Evolutionary conservation across 345 rosid genomes (phyloP).

Genomic region (Leavenworthia alabamica): DNA sequence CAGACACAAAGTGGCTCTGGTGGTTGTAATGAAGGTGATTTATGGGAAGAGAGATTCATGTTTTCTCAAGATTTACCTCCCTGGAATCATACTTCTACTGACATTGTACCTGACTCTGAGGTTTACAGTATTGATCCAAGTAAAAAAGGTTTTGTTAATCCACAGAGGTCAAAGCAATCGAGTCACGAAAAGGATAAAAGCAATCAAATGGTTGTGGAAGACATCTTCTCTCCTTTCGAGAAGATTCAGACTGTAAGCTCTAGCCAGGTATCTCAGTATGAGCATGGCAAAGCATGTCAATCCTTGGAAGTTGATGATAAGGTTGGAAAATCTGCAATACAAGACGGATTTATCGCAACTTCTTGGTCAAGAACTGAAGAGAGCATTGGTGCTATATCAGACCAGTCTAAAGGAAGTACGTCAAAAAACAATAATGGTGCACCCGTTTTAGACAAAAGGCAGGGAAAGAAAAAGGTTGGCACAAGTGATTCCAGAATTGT

Average conservation of each 20-base stretch:
- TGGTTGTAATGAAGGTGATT: background rate
- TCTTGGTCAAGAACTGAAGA: constrained; percentile 51
- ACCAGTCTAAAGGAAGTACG: constrained; percentile 39
- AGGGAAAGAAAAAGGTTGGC: constrained; percentile 60
- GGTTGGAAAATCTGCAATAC: constrained; percentile 3
- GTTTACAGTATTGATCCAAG: constrained; percentile 14
- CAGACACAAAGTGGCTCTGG: constrained; percentile 40
- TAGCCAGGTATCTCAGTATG: constrained; percentile 9
- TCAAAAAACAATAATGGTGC: constrained; percentile 38
- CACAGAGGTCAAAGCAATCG: background rate
- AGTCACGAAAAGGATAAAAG: constrained; percentile 1
- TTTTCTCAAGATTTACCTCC: constrained; percentile 17
- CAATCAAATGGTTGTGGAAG: constrained; percentile 5
- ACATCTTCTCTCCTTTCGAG: constrained; percentile 10
- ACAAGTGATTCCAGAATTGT: constrained; percentile 38
- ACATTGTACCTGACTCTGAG: constrained; percentile 7
- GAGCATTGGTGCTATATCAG: constrained; percentile 39
- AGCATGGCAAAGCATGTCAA: constrained; percentile 15
- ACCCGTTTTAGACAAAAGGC: constrained; percentile 40
- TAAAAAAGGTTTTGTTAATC: background rate
- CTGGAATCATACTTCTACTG: constrained; percentile 14
- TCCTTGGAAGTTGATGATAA: constrained; percentile 3
- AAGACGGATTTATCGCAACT: constrained; percentile 34
- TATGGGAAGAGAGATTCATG: constrained; percentile 21
- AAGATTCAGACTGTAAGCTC: background rate